Conservation (phyloP, 768 basidiomycete genomes). For the Mycena crocata region DNA sequence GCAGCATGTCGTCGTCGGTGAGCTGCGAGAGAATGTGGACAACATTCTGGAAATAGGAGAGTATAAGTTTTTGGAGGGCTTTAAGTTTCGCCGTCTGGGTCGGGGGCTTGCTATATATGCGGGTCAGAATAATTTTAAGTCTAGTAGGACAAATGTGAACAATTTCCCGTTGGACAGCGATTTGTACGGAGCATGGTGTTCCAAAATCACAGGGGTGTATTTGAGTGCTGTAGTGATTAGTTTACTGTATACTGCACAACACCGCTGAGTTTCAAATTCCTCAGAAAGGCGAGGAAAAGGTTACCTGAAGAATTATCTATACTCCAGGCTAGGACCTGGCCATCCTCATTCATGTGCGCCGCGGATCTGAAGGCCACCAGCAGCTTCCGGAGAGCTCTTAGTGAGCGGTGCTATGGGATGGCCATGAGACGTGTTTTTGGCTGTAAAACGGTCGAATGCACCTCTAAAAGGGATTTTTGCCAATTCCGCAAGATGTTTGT, state of each 20-base stretch:
- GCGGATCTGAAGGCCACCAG: constrained; percentile 93
- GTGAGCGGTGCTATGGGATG: constrained; percentile 77
- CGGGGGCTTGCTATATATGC: constrained; percentile 80
- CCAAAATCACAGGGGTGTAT: constrained; percentile 91
- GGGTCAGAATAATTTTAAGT: constrained; percentile 16
- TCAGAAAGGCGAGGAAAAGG: constrained; percentile 35
- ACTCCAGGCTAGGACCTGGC: constrained; percentile 82
- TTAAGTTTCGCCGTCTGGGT: constrained; percentile 85
- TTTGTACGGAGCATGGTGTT: constrained; percentile 91
- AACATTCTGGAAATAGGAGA: constrained; percentile 91
- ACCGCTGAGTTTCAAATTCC: background rate
- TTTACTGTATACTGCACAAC: constrained; percentile 87
- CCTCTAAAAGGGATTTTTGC: constrained; percentile 92
- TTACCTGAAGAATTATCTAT: constrained; percentile 85
- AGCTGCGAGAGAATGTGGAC: constrained; percentile 84
- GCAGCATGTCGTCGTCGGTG: constrained; percentile 71
- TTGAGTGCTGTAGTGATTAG: constrained; percentile 86
- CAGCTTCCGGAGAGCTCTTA: constrained; percentile 85
- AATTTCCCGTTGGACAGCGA: constrained; percentile 84
- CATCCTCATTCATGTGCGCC: constrained; percentile 89
- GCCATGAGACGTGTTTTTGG: background rate
- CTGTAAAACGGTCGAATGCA: constrained; percentile 41
- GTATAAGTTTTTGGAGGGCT: constrained; percentile 85
- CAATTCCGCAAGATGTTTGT: constrained; percentile 78
- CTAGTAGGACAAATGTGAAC: constrained; percentile 50